Evolutionary conservation across 2,329 filamentous ascomycete genomes (phyloP).

Genomic region (Fusarium concolor): DNA sequence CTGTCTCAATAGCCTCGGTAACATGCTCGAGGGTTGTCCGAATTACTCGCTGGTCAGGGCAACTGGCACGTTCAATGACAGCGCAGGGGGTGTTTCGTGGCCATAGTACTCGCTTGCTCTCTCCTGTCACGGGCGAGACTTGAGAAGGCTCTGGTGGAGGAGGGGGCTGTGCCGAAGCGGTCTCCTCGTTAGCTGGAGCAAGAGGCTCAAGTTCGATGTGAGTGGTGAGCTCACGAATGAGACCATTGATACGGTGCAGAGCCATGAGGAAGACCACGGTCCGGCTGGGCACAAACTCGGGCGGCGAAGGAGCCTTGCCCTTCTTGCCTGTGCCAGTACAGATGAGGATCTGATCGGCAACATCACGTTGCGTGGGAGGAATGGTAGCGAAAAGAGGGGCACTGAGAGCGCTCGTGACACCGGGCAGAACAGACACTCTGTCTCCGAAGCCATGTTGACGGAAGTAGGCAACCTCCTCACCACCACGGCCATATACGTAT

Average conservation of each 20-base stretch:
- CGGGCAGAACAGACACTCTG: constrained; percentile 78
- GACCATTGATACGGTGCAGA: constrained; percentile 80
- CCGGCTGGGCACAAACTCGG: constrained; percentile 78
- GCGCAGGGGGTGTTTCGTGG: constrained; percentile 86
- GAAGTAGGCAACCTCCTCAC: constrained; percentile 92
- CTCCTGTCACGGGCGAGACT: constrained; percentile 9
- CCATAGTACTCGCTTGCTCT: constrained; percentile 64
- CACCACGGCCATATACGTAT: constrained; percentile 94
- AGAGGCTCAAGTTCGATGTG: constrained; percentile 51
- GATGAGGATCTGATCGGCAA: constrained; percentile 93
- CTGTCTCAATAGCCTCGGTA: constrained; percentile 83
- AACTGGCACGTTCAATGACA: constrained; percentile 92
- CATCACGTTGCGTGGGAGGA: constrained; percentile 87
- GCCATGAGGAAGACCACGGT: constrained; percentile 97
- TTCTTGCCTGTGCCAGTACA: constrained; percentile 96
- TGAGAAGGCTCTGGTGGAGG: constrained; percentile 24
- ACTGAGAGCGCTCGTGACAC: constrained; percentile 87
- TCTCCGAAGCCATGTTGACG: constrained; percentile 74
- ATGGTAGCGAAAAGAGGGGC: constrained; percentile 91
- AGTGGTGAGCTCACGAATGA: constrained; percentile 77
- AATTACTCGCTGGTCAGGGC: constrained; percentile 93
- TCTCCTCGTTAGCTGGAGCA: constrained; percentile 40
- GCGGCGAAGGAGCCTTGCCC: constrained; percentile 83
- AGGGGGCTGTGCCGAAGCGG: constrained; percentile 17
- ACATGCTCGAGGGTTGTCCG: constrained; percentile 86